Base-by-base conservation (phyloP, 225 moss, liverwort and hornwort species). In the Polytrichum formosum region DNA sequence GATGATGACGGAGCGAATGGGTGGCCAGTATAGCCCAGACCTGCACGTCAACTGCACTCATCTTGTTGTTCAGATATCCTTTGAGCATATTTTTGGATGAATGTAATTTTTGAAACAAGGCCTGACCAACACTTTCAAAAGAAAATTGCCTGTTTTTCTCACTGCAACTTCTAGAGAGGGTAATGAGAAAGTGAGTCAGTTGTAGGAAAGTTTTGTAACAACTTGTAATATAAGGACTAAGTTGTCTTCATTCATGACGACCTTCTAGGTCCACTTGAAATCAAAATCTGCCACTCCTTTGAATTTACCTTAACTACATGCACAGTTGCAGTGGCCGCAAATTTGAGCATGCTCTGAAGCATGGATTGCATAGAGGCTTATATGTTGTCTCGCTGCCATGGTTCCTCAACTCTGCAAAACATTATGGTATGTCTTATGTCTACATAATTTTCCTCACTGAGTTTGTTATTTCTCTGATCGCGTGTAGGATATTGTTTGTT, bases 1-100 rank as follows among this genome's bases (percentile, higher is more conserved):
- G 75, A 87, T 87, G 84, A 87, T 84, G 87, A 87, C 87, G 65
- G 87, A 87, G 70, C 84, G 87, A 46, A 87, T 87, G 87, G 87
- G 87, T 65, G 87, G 87, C 65, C 81, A 87, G 58, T 87, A 87
- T 73, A 87, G 87, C 63, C 87, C 87, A 37, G 87, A 87, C 54
- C 87, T 87, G 18, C 87, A 87, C 46, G 79, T 84, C 27, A 81
- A 79, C 77, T 87, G 87, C 73, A 87, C 87, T 68, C 87, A 87
- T 75, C 87, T 87, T 26, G 87, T 87, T 82, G 87, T 87, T 70
- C 87, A 87, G 74, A 87, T 87, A 87, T 87, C 87, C 87, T 82
- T 74, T 69, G 46, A 46, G 46, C 13, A 46, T 4, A 46, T 46
- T 46, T 46, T 16, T 9, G 31, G 31, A 7, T 31, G 37, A 10